phyloP scores from a whole-genome alignment of 2,329 filamentous ascomycete genomes.

The Fusarium xyrophilum region DNA sequence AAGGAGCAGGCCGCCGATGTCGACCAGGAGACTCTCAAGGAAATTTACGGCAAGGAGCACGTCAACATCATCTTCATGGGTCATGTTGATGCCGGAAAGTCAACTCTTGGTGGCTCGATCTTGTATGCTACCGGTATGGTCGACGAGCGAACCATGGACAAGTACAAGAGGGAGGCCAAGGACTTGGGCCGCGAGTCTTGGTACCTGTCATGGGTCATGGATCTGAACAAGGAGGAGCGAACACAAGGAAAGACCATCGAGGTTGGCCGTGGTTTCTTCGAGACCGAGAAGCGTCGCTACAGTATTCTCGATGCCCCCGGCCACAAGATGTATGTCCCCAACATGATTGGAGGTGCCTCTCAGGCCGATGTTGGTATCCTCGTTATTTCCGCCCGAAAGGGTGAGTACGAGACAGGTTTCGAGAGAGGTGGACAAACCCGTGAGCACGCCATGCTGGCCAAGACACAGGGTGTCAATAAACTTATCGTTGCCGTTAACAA shows the following conservation, averaged over 20 bases:
- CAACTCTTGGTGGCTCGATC: conserved; percentile 91
- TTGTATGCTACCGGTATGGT: conserved; percentile 97
- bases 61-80: conserved; percentile 98
- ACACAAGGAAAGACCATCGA: conserved; percentile 98
- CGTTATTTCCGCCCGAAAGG: conserved; percentile 95
- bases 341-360: conserved; percentile 96
- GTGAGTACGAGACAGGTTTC: conserved; percentile 98
- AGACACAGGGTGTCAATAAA: conserved; percentile 98
- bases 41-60: conserved; percentile 93
- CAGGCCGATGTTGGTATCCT: conserved; percentile 94
- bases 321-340: conserved; percentile 97
- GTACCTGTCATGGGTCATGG: conserved; percentile 98
- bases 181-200: conserved; percentile 96
- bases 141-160: conserved; percentile 97
- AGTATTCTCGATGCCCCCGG: conserved; percentile 96
- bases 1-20: conserved; percentile 82
- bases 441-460: conserved; percentile 96
- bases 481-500: conserved; percentile 96
- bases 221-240: conserved; percentile 95
- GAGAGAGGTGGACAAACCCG: conserved; percentile 95
- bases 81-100: conserved; percentile 98
- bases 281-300: conserved; percentile 95
- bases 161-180: conserved; percentile 97
- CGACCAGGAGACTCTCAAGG: conserved; percentile 76
- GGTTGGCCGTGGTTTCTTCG: conserved; percentile 93